phyloP scores from a whole-genome alignment of 176 grass and related monocot species.

The Oryza australiensis region DNA sequence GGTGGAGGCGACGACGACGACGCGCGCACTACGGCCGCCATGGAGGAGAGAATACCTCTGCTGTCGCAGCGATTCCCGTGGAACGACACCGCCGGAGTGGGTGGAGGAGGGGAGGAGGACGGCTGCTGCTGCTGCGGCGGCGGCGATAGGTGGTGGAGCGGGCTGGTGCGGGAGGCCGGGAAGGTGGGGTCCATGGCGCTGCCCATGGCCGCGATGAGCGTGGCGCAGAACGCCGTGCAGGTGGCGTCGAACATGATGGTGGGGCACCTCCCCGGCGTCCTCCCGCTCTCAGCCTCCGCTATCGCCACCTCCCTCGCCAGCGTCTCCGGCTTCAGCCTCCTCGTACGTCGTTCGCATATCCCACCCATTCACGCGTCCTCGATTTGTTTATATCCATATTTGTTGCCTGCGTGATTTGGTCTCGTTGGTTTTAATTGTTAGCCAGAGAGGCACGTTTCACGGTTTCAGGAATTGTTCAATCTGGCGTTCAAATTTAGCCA shows the following conservation, averaged over 20 bases:
- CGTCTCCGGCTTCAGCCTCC: conserved; percentile 93
- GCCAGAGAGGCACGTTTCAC: neutral
- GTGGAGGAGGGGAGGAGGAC: neutral
- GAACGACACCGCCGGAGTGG: neutral
- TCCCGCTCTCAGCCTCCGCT: conserved; percentile 73
- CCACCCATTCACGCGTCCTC: neutral
- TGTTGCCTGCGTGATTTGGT: neutral
- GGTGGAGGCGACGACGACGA: neutral
- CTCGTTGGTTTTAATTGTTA: neutral
- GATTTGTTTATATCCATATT: neutral
- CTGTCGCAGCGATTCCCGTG: neutral
- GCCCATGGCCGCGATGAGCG: conserved; percentile 59
- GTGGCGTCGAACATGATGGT: conserved; percentile 94
- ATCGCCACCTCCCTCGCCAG: conserved; percentile 79
- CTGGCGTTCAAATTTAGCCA: too few species aligned
- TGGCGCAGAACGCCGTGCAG: conserved; percentile 70
- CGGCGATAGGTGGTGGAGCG: conserved; percentile 24
- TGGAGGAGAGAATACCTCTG: conserved; percentile 42
- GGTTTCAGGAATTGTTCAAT: neutral
- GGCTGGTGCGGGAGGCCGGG: conserved; percentile 32
- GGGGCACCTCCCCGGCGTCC: conserved; percentile 75
- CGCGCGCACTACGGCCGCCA: neutral
- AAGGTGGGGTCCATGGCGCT: conserved; percentile 49
- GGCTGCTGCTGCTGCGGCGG: neutral
- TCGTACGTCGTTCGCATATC: conserved; percentile 50